Evolutionary conservation across 1,284 basidiomycete species (phyloP).

Genomic region (Hemileia vastatrix): DNA sequence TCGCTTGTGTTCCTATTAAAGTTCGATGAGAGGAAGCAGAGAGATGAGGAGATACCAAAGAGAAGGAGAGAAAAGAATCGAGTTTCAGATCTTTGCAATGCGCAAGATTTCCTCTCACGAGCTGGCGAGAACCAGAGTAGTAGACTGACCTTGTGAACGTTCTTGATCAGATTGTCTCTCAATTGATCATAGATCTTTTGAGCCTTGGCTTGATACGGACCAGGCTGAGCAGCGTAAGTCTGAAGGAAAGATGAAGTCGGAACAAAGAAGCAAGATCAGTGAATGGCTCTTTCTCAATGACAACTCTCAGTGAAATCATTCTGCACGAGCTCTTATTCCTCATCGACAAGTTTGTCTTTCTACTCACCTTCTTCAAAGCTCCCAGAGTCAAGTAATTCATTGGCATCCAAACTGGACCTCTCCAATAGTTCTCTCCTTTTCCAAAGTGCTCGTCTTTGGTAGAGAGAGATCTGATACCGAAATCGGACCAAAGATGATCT

Average conservation of each 20-base stretch:
- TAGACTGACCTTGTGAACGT: constrained; percentile 28
- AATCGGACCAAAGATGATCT: constrained; percentile 34
- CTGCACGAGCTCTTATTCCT: too few species aligned
- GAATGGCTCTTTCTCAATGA: neutral
- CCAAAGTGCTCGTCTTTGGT: constrained; percentile 33
- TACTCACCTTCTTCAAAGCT: constrained; percentile 29
- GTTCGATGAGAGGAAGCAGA: too few species aligned
- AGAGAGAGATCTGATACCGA: constrained; percentile 38
- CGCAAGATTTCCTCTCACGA: neutral
- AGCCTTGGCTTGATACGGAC: constrained; percentile 32
- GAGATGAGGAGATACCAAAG: constrained; percentile 2
- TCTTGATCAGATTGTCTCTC: constrained; percentile 34
- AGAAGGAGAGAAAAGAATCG: neutral
- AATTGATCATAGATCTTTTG: constrained; percentile 32
- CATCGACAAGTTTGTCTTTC: too few species aligned
- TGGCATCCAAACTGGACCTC: constrained; percentile 40
- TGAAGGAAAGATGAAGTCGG: constrained; percentile 2
- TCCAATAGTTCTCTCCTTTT: constrained; percentile 40
- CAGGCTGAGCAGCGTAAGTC: constrained; percentile 31
- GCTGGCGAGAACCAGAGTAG: too few species aligned
- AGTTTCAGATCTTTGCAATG: neutral
- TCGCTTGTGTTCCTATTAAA: constrained; percentile 30
- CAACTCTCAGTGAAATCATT: neutral
- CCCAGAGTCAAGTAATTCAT: constrained; percentile 39
- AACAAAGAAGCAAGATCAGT: neutral